These are phyloP conservation scores for Exophiala sp. DNA, from an alignment of 2,329 filamentous ascomycete genomes.

Conservation along the genomic window DNA sequence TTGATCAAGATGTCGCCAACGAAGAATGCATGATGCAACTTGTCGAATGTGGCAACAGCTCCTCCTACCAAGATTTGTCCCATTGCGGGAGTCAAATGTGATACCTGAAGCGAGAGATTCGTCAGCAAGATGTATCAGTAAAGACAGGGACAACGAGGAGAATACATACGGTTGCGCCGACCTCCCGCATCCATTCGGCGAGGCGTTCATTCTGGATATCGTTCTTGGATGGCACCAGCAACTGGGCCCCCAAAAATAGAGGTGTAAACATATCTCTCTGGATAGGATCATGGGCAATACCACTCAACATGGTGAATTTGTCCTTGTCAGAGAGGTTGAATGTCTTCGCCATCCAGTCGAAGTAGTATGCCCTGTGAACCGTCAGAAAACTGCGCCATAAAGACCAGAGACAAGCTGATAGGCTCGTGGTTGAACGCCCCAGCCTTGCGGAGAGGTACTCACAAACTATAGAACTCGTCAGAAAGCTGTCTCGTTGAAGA, in stretches of 20 bases:
- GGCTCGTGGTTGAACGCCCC: too few relatives aligned
- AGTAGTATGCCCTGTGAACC: slow-evolving; percentile 67
- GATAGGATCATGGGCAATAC: slow-evolving; percentile 67
- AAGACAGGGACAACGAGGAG: too few relatives aligned
- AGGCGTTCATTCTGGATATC: slow-evolving; percentile 83
- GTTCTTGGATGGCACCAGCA: slow-evolving; percentile 75
- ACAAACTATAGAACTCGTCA: too few relatives aligned
- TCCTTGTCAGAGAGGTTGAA: slow-evolving; percentile 71
- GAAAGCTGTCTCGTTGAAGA: too few relatives aligned
- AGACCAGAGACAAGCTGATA: too few relatives aligned
- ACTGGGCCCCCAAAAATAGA: slow-evolving; percentile 75
- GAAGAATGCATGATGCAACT: slow-evolving; percentile 77
- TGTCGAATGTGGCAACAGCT: slow-evolving; percentile 71
- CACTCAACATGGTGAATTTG: slow-evolving; percentile 77
- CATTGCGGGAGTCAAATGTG: slow-evolving; percentile 93
- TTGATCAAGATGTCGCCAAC: slow-evolving; percentile 89
- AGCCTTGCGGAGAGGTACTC: too few relatives aligned
- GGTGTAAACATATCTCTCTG: slow-evolving; percentile 81
- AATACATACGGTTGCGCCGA: slow-evolving; percentile 61
- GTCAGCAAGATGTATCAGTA: too few relatives aligned
- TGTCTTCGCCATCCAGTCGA: slow-evolving; percentile 84
- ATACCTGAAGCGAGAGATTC: slow-evolving; percentile 32
- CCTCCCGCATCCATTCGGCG: slow-evolving; percentile 80
- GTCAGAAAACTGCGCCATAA: too few relatives aligned
- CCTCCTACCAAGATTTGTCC: slow-evolving; percentile 90